Evolutionary conservation across 768 basidiomycete species (phyloP).

Genomic region (Boletus speciosus): DNA sequence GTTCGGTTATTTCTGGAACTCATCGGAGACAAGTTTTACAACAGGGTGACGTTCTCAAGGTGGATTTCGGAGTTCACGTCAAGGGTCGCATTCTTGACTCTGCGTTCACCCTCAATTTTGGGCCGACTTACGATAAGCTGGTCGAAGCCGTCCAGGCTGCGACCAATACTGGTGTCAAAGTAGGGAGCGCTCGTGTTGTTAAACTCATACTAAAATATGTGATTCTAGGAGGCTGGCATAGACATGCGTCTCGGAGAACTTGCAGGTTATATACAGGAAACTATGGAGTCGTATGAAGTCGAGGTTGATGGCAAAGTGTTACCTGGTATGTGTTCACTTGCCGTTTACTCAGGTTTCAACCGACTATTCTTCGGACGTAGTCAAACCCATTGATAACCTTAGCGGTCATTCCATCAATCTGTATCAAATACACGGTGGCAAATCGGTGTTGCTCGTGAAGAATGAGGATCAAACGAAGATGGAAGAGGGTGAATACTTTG

Average conservation of each 20-base stretch:
- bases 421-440: constrained; percentile 93
- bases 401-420: constrained; percentile 91
- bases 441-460: constrained; percentile 86
- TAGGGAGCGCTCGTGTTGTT: constrained; percentile 31
- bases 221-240: constrained; percentile 84
- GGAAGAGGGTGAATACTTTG: constrained; percentile 99
- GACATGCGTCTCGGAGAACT: constrained; percentile 93
- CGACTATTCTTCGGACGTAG: constrained; percentile 37
- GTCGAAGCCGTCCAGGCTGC: constrained; percentile 92
- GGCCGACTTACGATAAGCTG: constrained; percentile 85
- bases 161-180: constrained; percentile 87
- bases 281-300: constrained; percentile 98
- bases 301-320: constrained; percentile 81
- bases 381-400: constrained; percentile 91
- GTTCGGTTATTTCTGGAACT: constrained; percentile 1
- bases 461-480: constrained; percentile 91
- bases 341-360: neutral
- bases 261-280: constrained; percentile 90
- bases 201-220: constrained; percentile 4
- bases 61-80: constrained; percentile 97
- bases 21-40: constrained; percentile 59
- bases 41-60: constrained; percentile 86
- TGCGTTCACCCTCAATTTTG: constrained; percentile 89
- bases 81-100: constrained; percentile 94
- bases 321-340: constrained; percentile 51